Evolutionary conservation across 768 basidiomycete genomes (phyloP).

Genomic region (Clitopilus passeckerianus): DNA sequence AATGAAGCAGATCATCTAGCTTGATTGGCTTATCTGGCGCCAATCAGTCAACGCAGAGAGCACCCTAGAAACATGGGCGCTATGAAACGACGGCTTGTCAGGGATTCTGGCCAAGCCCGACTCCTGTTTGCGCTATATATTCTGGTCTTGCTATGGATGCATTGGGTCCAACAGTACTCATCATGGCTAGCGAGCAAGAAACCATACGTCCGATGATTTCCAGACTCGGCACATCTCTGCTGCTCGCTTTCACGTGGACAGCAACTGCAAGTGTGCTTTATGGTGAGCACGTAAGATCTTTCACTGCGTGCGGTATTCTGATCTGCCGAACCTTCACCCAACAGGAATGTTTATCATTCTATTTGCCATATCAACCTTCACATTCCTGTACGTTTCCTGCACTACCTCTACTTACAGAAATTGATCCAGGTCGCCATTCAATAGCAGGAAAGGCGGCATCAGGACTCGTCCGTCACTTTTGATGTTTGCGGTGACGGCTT

Average conservation of each 20-base stretch:
- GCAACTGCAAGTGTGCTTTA: background rate
- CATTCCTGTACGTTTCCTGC: background rate
- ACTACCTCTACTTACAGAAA: background rate
- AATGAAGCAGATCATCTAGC: too few relatives aligned
- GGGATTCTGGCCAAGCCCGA: too few relatives aligned
- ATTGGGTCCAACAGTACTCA: background rate
- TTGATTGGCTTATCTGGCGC: too few relatives aligned
- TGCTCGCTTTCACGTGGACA: background rate
- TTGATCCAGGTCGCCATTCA: background rate
- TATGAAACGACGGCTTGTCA: too few relatives aligned
- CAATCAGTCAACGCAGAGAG: too few relatives aligned
- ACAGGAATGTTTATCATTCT: constrained; percentile 1
- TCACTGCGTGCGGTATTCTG: too few relatives aligned
- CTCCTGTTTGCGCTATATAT: too few relatives aligned
- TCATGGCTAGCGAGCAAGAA: background rate
- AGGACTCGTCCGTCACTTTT: background rate
- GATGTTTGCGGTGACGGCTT: constrained; percentile 1
- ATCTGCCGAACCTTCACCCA: too few relatives aligned
- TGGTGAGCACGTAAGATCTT: background rate
- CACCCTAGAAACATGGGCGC: too few relatives aligned
- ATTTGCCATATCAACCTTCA: background rate
- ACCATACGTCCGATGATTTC: background rate
- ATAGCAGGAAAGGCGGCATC: background rate
- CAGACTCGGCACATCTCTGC: background rate
- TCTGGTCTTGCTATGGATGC: too few relatives aligned